Evolutionary conservation across 2,329 filamentous ascomycete genomes (phyloP), one percentile per base, ranked within the genome.

Genomic region (Penicillium sp.): DNA sequence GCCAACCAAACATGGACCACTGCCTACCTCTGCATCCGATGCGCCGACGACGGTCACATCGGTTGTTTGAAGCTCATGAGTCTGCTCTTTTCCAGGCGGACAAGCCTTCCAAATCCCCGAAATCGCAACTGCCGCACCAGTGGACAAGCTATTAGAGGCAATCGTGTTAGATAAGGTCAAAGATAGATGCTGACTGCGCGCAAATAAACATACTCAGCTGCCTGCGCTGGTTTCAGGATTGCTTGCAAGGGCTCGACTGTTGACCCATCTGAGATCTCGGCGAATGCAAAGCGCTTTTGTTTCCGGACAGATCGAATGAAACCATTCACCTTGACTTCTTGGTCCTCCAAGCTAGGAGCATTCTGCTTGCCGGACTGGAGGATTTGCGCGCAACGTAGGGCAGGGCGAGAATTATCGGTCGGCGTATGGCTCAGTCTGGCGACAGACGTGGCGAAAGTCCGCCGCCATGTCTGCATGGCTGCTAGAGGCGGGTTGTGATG

Each of bases 231-330:
- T 37, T 78, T 78, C 51, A 95, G 69, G 31, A 95, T 79, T 30
- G 83, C 86, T 68, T 98, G 92, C 38, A 96, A 64, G 17, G 85
- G 73, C 45, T 81, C 72, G 50, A 85, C 71, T 28, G 84, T 87
- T 9, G 88, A 93, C 30, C 92, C 92, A 70, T 98, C 92, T 8
- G 83, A 82, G 35, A 96, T 72, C 42, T 87, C 78, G 35, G 89
- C 82, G 67, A 98, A 96, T 4, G 84, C 81, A 42, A 84, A 73
- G 14, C 76, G 76, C 62, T 95, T 94, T 71, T 93, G 88, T 61
- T 86, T 85, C 45, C 90, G 77, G 43, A 95, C 81, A 3, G 86
- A 90, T 47, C 85, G 79, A 38, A 95, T 75, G 68, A 84, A 90
- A 44, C 89, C 90, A 59, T 84, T 76, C 51, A 95, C 70, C 40